Conservation (phyloP, 2,329 filamentous ascomycete species). For the Fusarium bulbicola region DNA sequence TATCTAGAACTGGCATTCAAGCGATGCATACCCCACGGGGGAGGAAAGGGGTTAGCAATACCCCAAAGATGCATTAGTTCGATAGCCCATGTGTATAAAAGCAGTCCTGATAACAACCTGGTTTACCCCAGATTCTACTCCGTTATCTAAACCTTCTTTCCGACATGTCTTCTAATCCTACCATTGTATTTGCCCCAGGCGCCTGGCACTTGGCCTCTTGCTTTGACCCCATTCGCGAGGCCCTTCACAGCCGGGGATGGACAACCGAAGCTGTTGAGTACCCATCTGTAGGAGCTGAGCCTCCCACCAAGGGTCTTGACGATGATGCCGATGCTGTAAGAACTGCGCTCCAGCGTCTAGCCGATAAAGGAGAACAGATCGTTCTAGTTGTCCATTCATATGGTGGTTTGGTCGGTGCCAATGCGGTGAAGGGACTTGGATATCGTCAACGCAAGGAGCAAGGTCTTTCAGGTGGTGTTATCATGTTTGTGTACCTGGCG, state of each 20-base stretch:
- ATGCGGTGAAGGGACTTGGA: constrained; percentile 49
- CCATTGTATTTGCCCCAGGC: constrained; percentile 51
- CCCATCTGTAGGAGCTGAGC: constrained; percentile 46
- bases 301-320: constrained; percentile 35
- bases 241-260: constrained; percentile 47
- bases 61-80: not conserved
- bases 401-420: constrained; percentile 52
- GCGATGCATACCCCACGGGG: not conserved
- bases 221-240: constrained; percentile 44
- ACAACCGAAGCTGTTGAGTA: constrained; percentile 44
- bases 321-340: constrained; percentile 48
- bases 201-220: constrained; percentile 49
- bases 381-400: constrained; percentile 56
- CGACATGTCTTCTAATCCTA: constrained; percentile 11
- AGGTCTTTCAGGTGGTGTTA: constrained; percentile 51
- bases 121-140: not conserved
- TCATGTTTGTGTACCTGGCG: constrained; percentile 48
- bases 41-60: not conserved
- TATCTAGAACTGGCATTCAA: not conserved
- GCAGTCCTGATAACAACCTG: not conserved
- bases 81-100: not conserved
- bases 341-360: constrained; percentile 39
- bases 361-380: constrained; percentile 50
- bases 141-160: not conserved
- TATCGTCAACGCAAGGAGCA: constrained; percentile 44